Evolutionary conservation across 140 eudicot genomes (phyloP).

Genomic region (Cichorium intybus): DNA sequence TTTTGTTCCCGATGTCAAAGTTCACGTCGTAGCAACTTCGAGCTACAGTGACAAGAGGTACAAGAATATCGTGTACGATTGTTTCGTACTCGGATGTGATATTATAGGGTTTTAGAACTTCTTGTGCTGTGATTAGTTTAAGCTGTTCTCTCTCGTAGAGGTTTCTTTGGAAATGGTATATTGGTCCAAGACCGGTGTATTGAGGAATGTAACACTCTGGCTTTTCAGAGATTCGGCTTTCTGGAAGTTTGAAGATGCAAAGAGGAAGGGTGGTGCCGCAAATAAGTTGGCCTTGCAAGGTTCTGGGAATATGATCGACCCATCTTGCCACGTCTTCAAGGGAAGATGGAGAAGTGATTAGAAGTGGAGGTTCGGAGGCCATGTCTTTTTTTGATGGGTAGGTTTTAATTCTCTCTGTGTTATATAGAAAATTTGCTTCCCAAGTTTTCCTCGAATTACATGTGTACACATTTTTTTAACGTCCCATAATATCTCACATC

Average conservation of each 20-base stretch:
- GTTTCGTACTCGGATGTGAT: constrained; percentile 13
- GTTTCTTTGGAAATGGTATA: constrained; percentile 22
- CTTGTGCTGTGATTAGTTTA: constrained; percentile 25
- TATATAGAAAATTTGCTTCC: background rate
- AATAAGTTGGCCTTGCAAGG: constrained; percentile 7
- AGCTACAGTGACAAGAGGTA: constrained; percentile 17
- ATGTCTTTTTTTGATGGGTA: background rate
- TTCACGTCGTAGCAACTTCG: constrained; percentile 45
- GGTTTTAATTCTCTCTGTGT: background rate
- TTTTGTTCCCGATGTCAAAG: constrained; percentile 27
- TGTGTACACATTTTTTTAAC: background rate
- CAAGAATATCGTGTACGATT: constrained; percentile 1
- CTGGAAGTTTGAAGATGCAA: constrained; percentile 22
- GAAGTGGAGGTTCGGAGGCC: constrained; percentile 15
- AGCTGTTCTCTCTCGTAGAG: constrained; percentile 25
- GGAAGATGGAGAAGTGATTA: constrained; percentile 22
- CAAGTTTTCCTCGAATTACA: background rate
- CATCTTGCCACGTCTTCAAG: constrained; percentile 19
- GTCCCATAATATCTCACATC: background rate
- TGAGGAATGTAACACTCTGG: constrained; percentile 22
- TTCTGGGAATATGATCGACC: constrained; percentile 16
- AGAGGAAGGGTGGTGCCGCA: constrained; percentile 8
- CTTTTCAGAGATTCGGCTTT: constrained; percentile 20
- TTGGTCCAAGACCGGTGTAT: constrained; percentile 23
- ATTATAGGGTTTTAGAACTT: constrained; percentile 8